phyloP scores from a whole-genome alignment of 352 stramenopile genomes.

The Globisporangium splendens region DNA sequence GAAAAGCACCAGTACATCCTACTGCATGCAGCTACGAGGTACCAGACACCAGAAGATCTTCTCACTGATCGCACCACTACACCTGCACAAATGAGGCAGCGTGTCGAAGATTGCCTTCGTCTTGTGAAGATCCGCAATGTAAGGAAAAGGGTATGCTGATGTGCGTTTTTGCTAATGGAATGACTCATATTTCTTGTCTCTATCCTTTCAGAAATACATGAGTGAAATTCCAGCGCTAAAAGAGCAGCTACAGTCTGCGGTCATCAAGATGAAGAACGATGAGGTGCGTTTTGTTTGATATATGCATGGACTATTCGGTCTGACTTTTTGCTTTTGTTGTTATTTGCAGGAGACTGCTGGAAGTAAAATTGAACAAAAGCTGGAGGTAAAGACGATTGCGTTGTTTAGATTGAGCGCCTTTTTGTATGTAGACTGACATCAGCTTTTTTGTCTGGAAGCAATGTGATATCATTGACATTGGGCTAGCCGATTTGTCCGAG shows the following conservation, averaged over 20 bases:
- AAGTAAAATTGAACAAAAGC: conserved; percentile 64
- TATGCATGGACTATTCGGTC: neutral
- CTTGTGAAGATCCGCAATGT: conserved; percentile 77
- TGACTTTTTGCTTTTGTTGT: neutral
- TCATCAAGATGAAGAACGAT: conserved; percentile 57
- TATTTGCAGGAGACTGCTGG: conserved; percentile 41
- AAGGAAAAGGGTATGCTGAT: conserved; percentile 12
- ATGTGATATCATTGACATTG: conserved; percentile 83
- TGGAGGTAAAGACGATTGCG: conserved; percentile 40
- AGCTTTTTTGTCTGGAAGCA: conserved; percentile 28
- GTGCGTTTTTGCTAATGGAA: conserved; percentile 1
- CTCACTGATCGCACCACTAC: conserved; percentile 46
- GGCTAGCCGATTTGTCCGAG: conserved; percentile 64
- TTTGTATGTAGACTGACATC: neutral
- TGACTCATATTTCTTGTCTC: too few relatives aligned
- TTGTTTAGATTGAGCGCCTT: too few relatives aligned
- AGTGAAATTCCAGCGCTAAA: conserved; percentile 50
- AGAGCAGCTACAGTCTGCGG: conserved; percentile 37
- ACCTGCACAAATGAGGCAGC: conserved; percentile 43
- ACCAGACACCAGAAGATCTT: conserved; percentile 49
- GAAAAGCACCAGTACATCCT: conserved; percentile 58
- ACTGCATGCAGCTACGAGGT: conserved; percentile 41
- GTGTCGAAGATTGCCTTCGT: conserved; percentile 60
- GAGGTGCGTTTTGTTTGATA: conserved; percentile 30
- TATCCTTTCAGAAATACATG: conserved; percentile 54